Percentiles rank a stretch among this genome's conserved stretches.
phyloP scores from a whole-genome alignment of 108 stramenopile genomes.

The Nannochloropsis granulata region DNA sequence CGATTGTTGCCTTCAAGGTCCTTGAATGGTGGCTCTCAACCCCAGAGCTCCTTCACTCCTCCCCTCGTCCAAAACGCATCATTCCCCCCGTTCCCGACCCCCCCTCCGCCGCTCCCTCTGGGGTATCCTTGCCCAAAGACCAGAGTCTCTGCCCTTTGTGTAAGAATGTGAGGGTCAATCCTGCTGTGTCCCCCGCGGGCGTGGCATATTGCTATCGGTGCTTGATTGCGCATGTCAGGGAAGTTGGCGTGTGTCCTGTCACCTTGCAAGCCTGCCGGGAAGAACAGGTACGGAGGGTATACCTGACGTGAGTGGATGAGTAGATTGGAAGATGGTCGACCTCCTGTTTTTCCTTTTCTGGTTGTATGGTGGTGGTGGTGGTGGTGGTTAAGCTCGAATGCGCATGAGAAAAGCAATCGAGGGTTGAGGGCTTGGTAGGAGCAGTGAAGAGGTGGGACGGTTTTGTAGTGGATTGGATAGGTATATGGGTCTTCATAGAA shows the following conservation, averaged over 20 bases:
- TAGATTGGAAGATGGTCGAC: no score
- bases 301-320: background rate
- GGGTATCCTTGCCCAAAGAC: conserved; percentile 2
- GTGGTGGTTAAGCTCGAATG: no score
- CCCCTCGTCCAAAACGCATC: conserved; percentile 4
- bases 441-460: no score
- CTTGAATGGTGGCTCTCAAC: conserved; percentile 16
- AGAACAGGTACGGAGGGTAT: background rate
- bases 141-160: conserved; percentile 9
- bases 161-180: background rate
- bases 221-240: conserved; percentile 2
- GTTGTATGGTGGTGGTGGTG: no score
- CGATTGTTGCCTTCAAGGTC: conserved; percentile 19
- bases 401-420: no score
- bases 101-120: conserved; percentile 20
- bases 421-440: no score
- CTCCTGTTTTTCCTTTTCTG: no score
- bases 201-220: conserved; percentile 19
- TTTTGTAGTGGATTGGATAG: no score
- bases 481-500: no score
- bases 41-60: background rate
- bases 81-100: conserved; percentile 1
- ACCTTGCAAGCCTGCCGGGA: conserved; percentile 7
- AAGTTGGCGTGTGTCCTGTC: conserved; percentile 21
- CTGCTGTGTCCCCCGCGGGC: conserved; percentile 9